Evolutionary conservation across 768 basidiomycete genomes (phyloP).

Genomic region (Fistulinella prunicolor): DNA sequence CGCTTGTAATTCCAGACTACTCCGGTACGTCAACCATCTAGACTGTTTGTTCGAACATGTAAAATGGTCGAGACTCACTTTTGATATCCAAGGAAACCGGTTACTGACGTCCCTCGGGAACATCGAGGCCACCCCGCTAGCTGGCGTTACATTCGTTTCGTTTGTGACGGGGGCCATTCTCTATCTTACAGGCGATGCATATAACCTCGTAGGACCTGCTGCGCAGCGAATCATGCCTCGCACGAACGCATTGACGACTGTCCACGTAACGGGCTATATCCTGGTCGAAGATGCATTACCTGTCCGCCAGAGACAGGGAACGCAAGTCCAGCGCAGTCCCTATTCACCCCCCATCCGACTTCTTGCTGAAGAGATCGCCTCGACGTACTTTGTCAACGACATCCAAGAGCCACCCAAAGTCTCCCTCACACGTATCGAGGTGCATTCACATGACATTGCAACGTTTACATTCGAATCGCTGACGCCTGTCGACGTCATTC

Average conservation of each 20-base stretch:
- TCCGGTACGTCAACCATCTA: slow-evolving; percentile 43
- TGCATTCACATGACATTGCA: slow-evolving; percentile 49
- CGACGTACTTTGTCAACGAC: slow-evolving; percentile 29
- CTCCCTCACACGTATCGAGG: slow-evolving; percentile 35
- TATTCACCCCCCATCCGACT: slow-evolving; percentile 61
- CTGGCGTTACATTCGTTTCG: slow-evolving; percentile 53
- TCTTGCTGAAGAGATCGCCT: slow-evolving; percentile 46
- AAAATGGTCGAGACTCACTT: neutral
- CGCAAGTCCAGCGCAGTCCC: slow-evolving; percentile 37
- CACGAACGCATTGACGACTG: slow-evolving; percentile 47
- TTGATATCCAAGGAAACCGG: slow-evolving; percentile 47
- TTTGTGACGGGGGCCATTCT: slow-evolving; percentile 57
- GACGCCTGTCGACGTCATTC: slow-evolving; percentile 31
- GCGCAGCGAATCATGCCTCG: slow-evolving; percentile 54
- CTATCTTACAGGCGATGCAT: slow-evolving; percentile 60
- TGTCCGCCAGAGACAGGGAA: slow-evolving; percentile 42
- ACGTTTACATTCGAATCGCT: slow-evolving; percentile 51
- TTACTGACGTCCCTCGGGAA: slow-evolving; percentile 64
- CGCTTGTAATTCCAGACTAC: slow-evolving; percentile 59
- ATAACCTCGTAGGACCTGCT: slow-evolving; percentile 42
- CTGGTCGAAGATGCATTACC: slow-evolving; percentile 56
- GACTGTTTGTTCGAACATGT: neutral
- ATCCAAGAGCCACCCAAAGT: slow-evolving; percentile 18
- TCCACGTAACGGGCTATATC: slow-evolving; percentile 51
- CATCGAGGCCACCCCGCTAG: slow-evolving; percentile 55